A percentile compares a stretch with the other conserved stretches of the same genome.
Evolutionary conservation across 164 flowering plant genomes (phyloP).

Genomic region (Litsea cubeba): DNA sequence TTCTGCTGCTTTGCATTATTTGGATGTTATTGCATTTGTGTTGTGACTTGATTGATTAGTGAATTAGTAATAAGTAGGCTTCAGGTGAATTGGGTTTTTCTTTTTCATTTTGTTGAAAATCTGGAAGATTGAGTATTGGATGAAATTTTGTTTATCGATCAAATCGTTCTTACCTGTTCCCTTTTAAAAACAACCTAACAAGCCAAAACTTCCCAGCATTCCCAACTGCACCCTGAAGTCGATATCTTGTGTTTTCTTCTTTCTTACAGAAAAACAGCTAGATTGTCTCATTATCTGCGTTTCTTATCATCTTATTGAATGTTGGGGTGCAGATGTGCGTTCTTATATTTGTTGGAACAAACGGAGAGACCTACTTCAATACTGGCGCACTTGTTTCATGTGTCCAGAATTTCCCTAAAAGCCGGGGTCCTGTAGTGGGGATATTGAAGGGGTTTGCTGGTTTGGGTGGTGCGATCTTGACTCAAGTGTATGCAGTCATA

Average conservation of each 20-base stretch:
- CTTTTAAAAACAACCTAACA: too few relatives aligned
- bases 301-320: background rate
- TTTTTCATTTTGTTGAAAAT: background rate
- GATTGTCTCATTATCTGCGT: too few relatives aligned
- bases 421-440: constrained; percentile 92
- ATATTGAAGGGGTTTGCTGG: constrained; percentile 97
- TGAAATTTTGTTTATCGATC: too few relatives aligned
- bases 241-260: too few relatives aligned
- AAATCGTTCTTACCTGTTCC: too few relatives aligned
- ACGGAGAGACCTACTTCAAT: constrained; percentile 95
- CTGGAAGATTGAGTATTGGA: too few relatives aligned
- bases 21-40: background rate
- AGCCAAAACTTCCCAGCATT: too few relatives aligned
- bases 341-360: constrained; percentile 86
- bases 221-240: too few relatives aligned
- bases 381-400: constrained; percentile 88
- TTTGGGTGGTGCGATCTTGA: constrained; percentile 82
- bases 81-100: background rate
- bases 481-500: constrained; percentile 68
- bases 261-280: too few relatives aligned
- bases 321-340: constrained; percentile 77
- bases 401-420: constrained; percentile 95
- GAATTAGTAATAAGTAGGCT: background rate
- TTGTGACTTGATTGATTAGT: background rate
- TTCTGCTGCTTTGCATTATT: background rate